Evolutionary conservation across 495 filamentous ascomycete species (phyloP), one percentile per base, ranked within the genome.

Genomic region (Hypomontagnella monticulosa): DNA sequence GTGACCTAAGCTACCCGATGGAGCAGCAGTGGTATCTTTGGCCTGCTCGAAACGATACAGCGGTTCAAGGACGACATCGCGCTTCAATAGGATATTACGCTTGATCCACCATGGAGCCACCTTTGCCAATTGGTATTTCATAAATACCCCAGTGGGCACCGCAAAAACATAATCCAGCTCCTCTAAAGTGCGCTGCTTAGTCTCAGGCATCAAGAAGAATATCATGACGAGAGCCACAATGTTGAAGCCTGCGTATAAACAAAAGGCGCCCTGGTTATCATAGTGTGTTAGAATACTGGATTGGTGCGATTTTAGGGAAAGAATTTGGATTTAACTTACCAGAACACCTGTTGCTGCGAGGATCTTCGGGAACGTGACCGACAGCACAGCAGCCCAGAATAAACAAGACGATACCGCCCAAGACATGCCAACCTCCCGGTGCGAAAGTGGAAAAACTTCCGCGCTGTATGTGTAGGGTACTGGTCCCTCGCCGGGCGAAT

Each of bases 361-460:
- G 72, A 91, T 87, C 9, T 83, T 82, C 0, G 90, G 86, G 74
- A 92, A 90, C 1, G 88, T 89, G 62, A 93, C 83, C 6, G 84
- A 84, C 15, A 93, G 79, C 11, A 91, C 81, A 14, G 87, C 83
- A n/a, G 89, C 90, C 86, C 90, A 92, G 63, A 88, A 88, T 42
- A 88, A 81, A 64, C 85, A 88, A 14, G 87, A 91, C 11, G 90
- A 87, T 5, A 92, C 90, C 7, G 89, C 89, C 80, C 87, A 87
- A 1, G 83, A 81, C 90, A 93, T 93, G 20, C 90, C 90, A 36
- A 91, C 80, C 75, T 93, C 88, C 68, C 85, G 85, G 69, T 91
- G 88, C 10, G 86, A 89, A 16, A 93, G 80, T 3, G 91, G 91
- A 67, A 93, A 93, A 3, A 91, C 89, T 73, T 95, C 91, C 2